Evolutionary conservation across 345 rosid species (phyloP).

Genomic region (Noccaea bulbosa): DNA sequence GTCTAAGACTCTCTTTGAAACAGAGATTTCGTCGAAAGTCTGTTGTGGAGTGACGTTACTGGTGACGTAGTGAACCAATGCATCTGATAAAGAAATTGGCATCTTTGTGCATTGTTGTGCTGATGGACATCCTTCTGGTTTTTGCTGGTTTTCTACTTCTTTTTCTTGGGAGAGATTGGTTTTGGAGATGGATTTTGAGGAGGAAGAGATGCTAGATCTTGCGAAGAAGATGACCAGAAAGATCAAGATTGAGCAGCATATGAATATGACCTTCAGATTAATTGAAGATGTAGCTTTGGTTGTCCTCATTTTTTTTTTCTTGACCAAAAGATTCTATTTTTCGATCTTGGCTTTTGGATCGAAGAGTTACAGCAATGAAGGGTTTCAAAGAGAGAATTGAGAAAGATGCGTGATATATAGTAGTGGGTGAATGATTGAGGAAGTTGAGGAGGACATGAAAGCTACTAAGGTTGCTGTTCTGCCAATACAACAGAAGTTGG

Average conservation of each 20-base stretch:
- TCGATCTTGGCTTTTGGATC: neutral
- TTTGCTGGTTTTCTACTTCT: conserved; percentile 15
- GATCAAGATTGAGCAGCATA: conserved; percentile 36
- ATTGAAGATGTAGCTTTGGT: conserved; percentile 38
- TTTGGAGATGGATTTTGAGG: conserved; percentile 30
- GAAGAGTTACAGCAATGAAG: conserved; percentile 9
- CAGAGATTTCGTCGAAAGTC: conserved; percentile 74
- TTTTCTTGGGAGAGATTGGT: conserved; percentile 30
- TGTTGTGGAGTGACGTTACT: conserved; percentile 88
- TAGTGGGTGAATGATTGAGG: conserved; percentile 34
- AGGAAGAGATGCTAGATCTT: conserved; percentile 39
- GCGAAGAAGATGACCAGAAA: conserved; percentile 32
- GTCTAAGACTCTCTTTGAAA: conserved; percentile 63
- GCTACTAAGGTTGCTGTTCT: conserved; percentile 49
- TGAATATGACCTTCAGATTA: conserved; percentile 41
- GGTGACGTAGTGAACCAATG: conserved; percentile 83
- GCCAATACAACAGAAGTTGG: conserved; percentile 42
- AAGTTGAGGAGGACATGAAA: conserved; percentile 46
- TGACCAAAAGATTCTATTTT: neutral
- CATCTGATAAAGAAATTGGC: conserved; percentile 66
- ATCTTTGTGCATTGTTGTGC: conserved; percentile 58
- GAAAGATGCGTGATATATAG: too few species aligned
- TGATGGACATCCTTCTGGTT: conserved; percentile 39
- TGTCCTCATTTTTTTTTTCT: conserved; percentile 22
- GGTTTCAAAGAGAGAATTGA: conserved; percentile 1